Base-by-base conservation (phyloP, 2,329 filamentous ascomycete genomes). In the Aspergillus arachidicola region DNA sequence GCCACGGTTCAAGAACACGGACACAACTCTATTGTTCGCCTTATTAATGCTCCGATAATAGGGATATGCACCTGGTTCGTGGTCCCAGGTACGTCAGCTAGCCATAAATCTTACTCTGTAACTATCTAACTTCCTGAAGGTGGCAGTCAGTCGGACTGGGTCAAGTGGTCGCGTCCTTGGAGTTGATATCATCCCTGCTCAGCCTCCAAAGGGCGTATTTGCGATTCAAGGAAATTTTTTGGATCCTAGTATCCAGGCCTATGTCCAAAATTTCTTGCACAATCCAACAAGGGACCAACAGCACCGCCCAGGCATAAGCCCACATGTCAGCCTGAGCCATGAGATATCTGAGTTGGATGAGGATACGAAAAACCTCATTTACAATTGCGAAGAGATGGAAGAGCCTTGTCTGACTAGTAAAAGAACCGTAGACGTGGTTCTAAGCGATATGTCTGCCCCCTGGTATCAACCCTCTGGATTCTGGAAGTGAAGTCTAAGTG, bases 391-490 rank as follows among this genome's bases (percentile, higher is more conserved):
- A 45, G 50, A 26, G 23, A 21, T 34, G 10, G 50, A 28, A 21
- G 55, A 60, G 59, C 43, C 34, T 64, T 59, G 10, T 19, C 19
- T 26, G 23, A 10, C 16, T 6, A 28, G 32, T 28, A 85, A 85
- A 66, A 85, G 85, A 73, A 87, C 87, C 73, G 94, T 97, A 68
- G 92, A 98, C 81, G 87, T 99, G 75, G 92, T 99, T 76, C 83
- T 99, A 76, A 97, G 93, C 88, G 95, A 99, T 86, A 99, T 99
- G 95, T 99, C 89, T 87, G 94, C 86, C 85, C 94, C 95, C 90
- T 97, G 93, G 93, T 85, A 88, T 73, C 91, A 92, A 83, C 91
- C 87, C 59, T 84, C 85, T 74, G 90, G 90, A 74, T 93, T 91
- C 83, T 90, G 87, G 83, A 90, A 91, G 83, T 93, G 88, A 83